Conservation (phyloP, 106 monocot genomes). For the Acorus calamus region DNA sequence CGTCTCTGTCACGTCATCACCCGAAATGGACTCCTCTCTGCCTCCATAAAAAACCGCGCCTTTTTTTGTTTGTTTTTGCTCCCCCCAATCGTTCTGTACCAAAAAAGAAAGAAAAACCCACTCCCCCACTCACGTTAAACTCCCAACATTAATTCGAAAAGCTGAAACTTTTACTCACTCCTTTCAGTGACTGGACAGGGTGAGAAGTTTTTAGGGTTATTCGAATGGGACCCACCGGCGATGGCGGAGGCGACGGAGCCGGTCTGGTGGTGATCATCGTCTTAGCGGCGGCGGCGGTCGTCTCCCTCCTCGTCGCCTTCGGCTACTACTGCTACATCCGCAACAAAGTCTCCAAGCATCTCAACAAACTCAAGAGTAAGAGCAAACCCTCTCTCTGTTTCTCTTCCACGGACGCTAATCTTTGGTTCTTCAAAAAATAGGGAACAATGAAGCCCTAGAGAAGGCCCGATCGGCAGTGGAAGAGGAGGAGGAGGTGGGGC, state of each 20-base stretch:
- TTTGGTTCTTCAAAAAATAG: not conserved
- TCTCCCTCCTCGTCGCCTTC: slow-evolving; percentile 68
- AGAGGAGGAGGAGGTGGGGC: slow-evolving; percentile 3
- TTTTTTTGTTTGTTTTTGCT: too few relatives aligned
- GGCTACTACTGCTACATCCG: slow-evolving; percentile 97
- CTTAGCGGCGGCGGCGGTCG: slow-evolving; percentile 57
- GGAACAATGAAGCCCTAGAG: not conserved
- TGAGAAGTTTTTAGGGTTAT: not conserved
- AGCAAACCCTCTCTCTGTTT: not conserved
- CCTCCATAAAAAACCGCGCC: too few relatives aligned
- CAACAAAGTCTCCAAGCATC: slow-evolving; percentile 65
- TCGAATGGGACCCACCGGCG: slow-evolving; percentile 16
- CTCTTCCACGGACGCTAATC: not conserved
- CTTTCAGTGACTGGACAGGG: too few relatives aligned
- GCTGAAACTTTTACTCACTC: too few relatives aligned
- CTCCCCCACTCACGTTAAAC: too few relatives aligned
- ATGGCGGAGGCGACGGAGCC: slow-evolving; percentile 29
- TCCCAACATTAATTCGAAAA: too few relatives aligned
- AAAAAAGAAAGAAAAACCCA: too few relatives aligned
- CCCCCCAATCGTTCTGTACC: too few relatives aligned
- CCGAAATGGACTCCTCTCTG: too few relatives aligned
- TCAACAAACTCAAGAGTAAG: slow-evolving; percentile 34
- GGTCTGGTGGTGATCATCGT: slow-evolving; percentile 60
- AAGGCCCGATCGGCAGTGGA: slow-evolving; percentile 1
- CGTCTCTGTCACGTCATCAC: too few relatives aligned